These are phyloP conservation scores for Solanum phureja DNA, from an alignment of 257 asterid species.

Conservation along the genomic window DNA sequence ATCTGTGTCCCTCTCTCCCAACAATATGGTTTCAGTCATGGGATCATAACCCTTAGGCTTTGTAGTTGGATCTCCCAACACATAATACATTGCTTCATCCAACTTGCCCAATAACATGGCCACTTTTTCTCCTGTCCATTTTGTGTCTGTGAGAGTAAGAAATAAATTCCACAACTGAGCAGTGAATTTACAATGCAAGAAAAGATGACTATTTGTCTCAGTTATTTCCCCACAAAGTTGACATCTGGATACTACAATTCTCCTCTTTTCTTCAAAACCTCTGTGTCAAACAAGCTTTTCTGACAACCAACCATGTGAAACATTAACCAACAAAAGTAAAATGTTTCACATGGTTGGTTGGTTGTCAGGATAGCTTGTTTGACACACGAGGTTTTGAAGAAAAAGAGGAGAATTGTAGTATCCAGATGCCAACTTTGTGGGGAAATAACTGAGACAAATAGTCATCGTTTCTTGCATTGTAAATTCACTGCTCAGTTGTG, in stretches of 20 bases:
- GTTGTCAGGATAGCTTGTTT: neutral
- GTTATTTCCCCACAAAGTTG: neutral
- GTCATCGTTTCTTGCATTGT: neutral
- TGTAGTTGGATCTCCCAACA: constrained; percentile 81
- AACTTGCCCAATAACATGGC: constrained; percentile 88
- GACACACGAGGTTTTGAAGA: neutral
- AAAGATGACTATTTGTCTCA: neutral
- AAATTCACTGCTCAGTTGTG: neutral
- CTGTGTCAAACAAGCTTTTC: neutral
- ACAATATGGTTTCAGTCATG: constrained; percentile 77
- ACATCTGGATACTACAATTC: neutral
- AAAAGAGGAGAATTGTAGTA: neutral
- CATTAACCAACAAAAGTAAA: neutral
- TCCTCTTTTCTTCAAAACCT: neutral
- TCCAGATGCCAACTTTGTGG: neutral
- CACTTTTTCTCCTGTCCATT: constrained; percentile 75
- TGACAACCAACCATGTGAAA: too few species aligned
- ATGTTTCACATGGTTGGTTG: neutral
- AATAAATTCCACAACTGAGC: neutral
- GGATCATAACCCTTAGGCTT: constrained; percentile 97
- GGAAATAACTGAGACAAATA: neutral
- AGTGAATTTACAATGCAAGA: neutral
- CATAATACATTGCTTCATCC: constrained; percentile 97
- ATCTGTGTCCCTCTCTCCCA: constrained; percentile 88
- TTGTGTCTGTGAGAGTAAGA: neutral